Base-by-base conservation (phyloP, 352 stramenopile genomes). In the Phytophthora palmivora region DNA sequence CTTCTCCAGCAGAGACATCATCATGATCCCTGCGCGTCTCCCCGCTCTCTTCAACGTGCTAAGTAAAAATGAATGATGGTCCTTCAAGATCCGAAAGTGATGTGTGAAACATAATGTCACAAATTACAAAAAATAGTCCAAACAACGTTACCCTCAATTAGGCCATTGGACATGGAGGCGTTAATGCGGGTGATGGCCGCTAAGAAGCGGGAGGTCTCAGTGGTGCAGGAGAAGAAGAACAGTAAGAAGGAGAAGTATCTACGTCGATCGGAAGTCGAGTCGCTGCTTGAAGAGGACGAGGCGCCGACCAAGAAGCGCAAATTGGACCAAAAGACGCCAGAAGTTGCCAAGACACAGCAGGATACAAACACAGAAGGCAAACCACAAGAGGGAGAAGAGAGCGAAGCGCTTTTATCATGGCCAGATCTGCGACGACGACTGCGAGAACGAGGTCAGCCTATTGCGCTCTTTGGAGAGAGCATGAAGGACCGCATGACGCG, bases 401-500 rank as follows among this genome's bases (percentile, higher is more conserved):
- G 56, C 4, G 46, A 63, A n/a, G 63, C 74, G 32, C 44, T 79
- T 33, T 51, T 96, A 46, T 66, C 85, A 24, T 93, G 74, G 72
- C 46, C 72, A 1, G 88, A 97, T 47, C 78, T 97, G 59, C 92
- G 92, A 55, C 72, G 76, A 30, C 85, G 84, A 12, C 73, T 98
- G 44, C 81, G 93, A 8, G 79, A 90, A 43, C 54, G 96, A 12
- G 84, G 88, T 1, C 49, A 96, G 59, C 89, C 90, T 8, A 82
- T 97, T 38, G 94, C 88, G 38, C 70, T 97, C 4, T 98, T 98
- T 71, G 89, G 88, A 10, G 93, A 98, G 65, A 76, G 55, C 9
- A 61, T 84, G 49, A 57, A 58, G 33, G 70, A 74, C 33, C 83
- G 93, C 26, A 85, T 92, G 55, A 57, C 69, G 26, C 79, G 93